Base-by-base conservation (phyloP, 768 basidiomycete genomes). In the Wakefieldia striispora region DNA sequence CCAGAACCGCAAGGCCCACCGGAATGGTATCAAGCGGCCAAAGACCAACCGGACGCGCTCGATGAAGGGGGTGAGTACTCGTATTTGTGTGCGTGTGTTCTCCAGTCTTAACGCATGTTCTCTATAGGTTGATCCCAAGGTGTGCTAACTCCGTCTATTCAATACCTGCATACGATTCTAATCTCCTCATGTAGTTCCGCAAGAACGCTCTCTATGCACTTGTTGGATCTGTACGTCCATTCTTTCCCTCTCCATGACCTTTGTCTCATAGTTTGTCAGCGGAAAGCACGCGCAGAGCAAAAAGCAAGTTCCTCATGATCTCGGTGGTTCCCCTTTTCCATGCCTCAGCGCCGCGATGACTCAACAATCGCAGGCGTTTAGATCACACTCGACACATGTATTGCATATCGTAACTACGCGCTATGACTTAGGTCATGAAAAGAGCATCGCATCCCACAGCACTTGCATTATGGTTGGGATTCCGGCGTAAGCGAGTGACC, bases 1-100 rank as follows among this genome's bases (percentile, higher is more conserved):
- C 80, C 93, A 97, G 77, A 91, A 62, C 79, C 84, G 83, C 73
- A 97, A 97, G 83, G 93, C 95, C 58, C 95, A 98, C 79, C 83
- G 89, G 58, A 98, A 98, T 79, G 95, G 95, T 66, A 95, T 97
- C 78, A 92, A 88, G 77, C 82, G 79, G 70, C 87, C 91, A 45
- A 73, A 77, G 70, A 77, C 81, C 50, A 76, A 81, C 68, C 80
- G 84, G 63, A 81, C 88, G 60, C 80, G 86, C 59, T 94, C 90
- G 33, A 63, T 89, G 78, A 92, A 83, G 76, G 95, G 94, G 81
- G 95, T 97, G 80, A 55, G 91, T 87, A 6, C 45, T 38, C 16
- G 35, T 23, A 2, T 35, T 38, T 35, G 6, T 47, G 7, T 45
- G 48, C 19, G 17, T 33, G 33, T 36, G 31, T 34, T n/a, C 34